Base-by-base conservation (phyloP, 306 rosid genomes). In the Vigna trinervia region DNA sequence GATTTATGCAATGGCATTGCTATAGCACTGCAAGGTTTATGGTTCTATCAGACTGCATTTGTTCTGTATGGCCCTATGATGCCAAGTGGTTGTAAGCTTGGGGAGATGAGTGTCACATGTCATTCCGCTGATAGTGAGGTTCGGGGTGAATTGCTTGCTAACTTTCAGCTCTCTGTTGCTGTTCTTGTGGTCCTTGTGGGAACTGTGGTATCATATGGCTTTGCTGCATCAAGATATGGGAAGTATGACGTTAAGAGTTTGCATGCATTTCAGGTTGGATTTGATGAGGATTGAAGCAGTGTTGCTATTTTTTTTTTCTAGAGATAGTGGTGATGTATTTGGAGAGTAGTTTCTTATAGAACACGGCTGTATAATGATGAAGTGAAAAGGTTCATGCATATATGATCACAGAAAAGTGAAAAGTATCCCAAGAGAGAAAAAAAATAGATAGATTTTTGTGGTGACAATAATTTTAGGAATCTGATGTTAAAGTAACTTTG, bases 11-110 rank as follows among this genome's bases (percentile, higher is more conserved):
- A 77, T 12, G 96, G 99, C 74, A 85, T 92, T 9, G 96, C 92
- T 34, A 73, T 96, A 12, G 81, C 98, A 52, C 92, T 96, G n/a
- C 99, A 96, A 76, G 99, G 99, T 56, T 80, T 92, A 14, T 96
- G 99, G 98, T 96, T 96, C 88, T 96, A 93, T 83, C 99, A 92
- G 80, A 92, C 99, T 8, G 98, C 99, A 4, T 89, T 96, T 88
- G 93, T 96, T 78, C 93, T 96, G 8, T 96, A 92, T 26, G 98
- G 99, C 65, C 91, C 98, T 41, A 86, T 92, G 97, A 73, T 96
- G 84, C 99, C 98, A n/a, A 83, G 86, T 28, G 99, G 99, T 53
- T 96, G 99, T 62, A 75, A 23, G 77, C 82, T 92, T 22, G 81
- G 75, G 82, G 94, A 83, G 1, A 73, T 32, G 26, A 38, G 5